phyloP scores from a whole-genome alignment of 257 asterid genomes.

The Ilex aquifolium region DNA sequence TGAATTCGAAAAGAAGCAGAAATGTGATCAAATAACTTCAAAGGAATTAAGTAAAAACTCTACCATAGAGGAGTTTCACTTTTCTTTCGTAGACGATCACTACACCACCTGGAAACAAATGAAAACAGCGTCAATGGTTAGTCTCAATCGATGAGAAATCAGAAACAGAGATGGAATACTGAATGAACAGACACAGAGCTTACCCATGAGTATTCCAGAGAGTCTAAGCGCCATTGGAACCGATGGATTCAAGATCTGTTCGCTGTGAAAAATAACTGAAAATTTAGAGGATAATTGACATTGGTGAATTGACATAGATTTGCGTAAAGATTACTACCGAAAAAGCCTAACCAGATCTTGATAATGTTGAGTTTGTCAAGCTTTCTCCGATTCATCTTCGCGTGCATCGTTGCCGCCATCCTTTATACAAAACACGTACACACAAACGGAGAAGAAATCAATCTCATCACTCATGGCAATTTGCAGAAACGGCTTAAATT shows the following conservation, averaged over 20 bases:
- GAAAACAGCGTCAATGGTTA: not conserved
- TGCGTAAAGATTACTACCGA: not conserved
- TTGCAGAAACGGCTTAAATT: too few species aligned
- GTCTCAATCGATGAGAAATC: not conserved
- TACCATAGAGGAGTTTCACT: constrained; percentile 86
- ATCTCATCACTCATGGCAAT: too few species aligned
- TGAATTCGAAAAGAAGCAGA: too few species aligned
- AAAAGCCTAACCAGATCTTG: constrained; percentile 54
- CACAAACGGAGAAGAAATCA: too few species aligned
- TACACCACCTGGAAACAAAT: constrained; percentile 62
- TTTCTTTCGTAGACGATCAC: constrained; percentile 90
- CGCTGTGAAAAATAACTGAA: constrained; percentile 29
- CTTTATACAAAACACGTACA: constrained; percentile 16
- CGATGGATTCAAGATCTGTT: constrained; percentile 80
- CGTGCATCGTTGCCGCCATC: constrained; percentile 96
- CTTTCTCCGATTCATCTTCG: constrained; percentile 62
- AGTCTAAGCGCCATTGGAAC: constrained; percentile 98
- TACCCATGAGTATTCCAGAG: constrained; percentile 98
- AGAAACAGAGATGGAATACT: constrained; percentile 1
- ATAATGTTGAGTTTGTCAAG: constrained; percentile 71
- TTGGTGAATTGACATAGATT: not conserved
- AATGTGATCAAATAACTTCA: too few species aligned
- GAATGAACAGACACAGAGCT: not conserved
- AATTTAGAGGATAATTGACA: not conserved
- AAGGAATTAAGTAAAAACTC: not conserved